Conservation (phyloP, 208 protist species). For the Leishmania tarentolae region DNA sequence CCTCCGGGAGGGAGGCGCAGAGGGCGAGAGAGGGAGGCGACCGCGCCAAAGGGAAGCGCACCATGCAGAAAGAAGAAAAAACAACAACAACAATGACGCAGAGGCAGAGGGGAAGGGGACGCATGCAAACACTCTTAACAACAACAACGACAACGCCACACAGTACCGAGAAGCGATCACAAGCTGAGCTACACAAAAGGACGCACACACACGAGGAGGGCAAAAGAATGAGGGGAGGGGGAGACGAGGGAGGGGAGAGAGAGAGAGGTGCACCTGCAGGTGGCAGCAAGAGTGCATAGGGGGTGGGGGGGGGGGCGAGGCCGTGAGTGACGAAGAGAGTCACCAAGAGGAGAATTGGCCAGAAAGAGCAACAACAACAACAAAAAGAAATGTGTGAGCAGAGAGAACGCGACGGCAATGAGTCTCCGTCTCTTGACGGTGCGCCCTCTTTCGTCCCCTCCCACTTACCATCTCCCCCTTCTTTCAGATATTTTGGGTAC, state of each 20-base stretch:
- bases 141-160: too few species aligned
- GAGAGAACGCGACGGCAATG: not conserved
- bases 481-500: not conserved
- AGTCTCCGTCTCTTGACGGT: not conserved
- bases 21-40: not conserved
- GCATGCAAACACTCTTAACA: too few species aligned
- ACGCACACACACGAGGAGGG: not conserved
- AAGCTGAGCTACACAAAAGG: not conserved
- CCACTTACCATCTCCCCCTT: not conserved
- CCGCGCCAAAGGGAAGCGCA: not conserved
- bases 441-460: not conserved
- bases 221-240: not conserved
- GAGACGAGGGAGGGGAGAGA: not conserved
- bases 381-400: not conserved
- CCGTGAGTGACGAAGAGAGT: not conserved
- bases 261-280: not conserved
- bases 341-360: not conserved
- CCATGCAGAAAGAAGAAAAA: not conserved
- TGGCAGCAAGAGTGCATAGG: not conserved
- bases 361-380: not conserved
- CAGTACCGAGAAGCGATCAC: too few species aligned
- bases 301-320: not conserved
- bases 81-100: slow-evolving; percentile 1
- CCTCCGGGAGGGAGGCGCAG: not conserved
- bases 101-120: not conserved